A percentile compares a stretch with the other conserved stretches of the same genome.
These are phyloP conservation scores for Lachnellula cervina DNA, from an alignment of 2,329 filamentous ascomycete species.

Conservation along the genomic window DNA sequence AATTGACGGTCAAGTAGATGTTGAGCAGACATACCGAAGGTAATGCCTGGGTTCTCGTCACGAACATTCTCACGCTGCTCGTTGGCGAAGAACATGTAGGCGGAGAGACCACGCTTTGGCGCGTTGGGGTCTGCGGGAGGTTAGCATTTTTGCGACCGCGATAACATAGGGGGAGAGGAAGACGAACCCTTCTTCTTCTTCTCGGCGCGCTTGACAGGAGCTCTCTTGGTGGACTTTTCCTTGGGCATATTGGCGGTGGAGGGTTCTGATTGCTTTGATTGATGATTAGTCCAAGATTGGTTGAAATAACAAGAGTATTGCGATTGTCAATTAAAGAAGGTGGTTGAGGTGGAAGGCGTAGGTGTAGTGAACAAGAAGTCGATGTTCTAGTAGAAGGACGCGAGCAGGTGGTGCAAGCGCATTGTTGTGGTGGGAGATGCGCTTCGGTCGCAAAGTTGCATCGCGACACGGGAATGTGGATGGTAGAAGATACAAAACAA, in stretches of 20 bases:
- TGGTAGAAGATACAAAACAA: conserved; percentile 10
- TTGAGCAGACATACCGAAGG: conserved; percentile 68
- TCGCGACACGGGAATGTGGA: conserved; percentile 15
- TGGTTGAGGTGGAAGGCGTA: conserved; percentile 1
- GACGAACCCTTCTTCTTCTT: conserved; percentile 69
- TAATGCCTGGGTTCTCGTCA: conserved; percentile 96
- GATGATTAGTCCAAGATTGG: conserved; percentile 14
- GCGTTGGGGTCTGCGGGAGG: conserved; percentile 77
- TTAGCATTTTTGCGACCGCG: conserved; percentile 10
- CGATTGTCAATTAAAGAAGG: conserved; percentile 7
- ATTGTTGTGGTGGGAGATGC: conserved; percentile 2
- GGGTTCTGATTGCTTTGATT: conserved; percentile 17
- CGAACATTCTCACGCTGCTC: conserved; percentile 98
- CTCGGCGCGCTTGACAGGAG: conserved; percentile 54
- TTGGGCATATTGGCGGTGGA: conserved; percentile 56
- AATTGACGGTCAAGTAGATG: neutral
- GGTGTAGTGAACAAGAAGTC: neutral
- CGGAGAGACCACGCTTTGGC: conserved; percentile 97
- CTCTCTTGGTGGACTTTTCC: conserved; percentile 57
- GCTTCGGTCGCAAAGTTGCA: conserved; percentile 22
- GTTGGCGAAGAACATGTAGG: conserved; percentile 99
- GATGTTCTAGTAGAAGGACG: conserved; percentile 6
- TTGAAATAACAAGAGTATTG: conserved; percentile 5
- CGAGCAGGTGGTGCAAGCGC: conserved; percentile 7
- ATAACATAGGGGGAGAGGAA: neutral